Base-by-base conservation (phyloP, 83 land plant genomes). In the Thuja plicata region DNA sequence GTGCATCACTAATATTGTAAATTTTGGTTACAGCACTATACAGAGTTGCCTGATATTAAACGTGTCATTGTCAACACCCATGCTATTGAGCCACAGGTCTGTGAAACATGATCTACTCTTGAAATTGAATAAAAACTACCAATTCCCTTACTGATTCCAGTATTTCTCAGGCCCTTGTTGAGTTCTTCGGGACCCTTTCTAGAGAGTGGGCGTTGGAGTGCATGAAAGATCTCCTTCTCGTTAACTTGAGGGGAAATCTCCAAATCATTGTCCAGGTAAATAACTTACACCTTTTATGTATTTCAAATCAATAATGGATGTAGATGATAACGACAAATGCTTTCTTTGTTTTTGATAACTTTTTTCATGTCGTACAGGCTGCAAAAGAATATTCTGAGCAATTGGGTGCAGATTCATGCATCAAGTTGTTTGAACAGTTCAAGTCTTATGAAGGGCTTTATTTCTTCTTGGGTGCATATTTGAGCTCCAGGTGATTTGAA, bases 21-120 rank as follows among this genome's bases (percentile, higher is more conserved):
- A 4, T 35, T 84, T 84, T 71, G 54, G 43, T 21, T 94, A 91
- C 97, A 98, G 99, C 99, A 98, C 85, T 97, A 98, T 78, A 88
- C 97, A 32, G 99, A 97, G 87, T 90, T 98, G 73, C 92, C 96
- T 13, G 99, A 98, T 92, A 97, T 98, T 13, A 98, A 98, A 85
- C 97, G 99, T 88, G 94, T 98, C 87, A 96, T 98, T 76, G 97
- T 98, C 81, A 98, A 98, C 89, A 98, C 99, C 41, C 99, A 98
- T 95, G 99, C 98, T 3, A 98, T 98, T 88, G 99, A 98, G 89
- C 98, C 98, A 83, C 98, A 97, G 99, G 99, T 98, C 91, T 88
- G 60, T 81, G 12, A 57, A 78, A 50, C 35, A 21, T 62, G 35
- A 17, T n/a, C 2, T 77, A 10, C 19, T 40, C 35, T 38, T 37